Base-by-base conservation (phyloP, 768 basidiomycete species). In the Leucogyrophana mollusca region DNA sequence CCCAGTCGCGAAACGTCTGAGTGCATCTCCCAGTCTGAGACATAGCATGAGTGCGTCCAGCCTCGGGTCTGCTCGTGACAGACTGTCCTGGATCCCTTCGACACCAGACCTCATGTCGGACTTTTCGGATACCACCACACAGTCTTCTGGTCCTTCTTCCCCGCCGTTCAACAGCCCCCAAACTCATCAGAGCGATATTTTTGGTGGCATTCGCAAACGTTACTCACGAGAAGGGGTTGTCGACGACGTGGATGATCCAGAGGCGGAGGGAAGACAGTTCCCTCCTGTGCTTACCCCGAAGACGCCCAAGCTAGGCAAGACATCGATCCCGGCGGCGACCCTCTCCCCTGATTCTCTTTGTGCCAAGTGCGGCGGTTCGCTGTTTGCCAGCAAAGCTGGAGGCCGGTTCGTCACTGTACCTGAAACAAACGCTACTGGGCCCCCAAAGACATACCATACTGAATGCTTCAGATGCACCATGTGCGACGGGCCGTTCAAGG, bases 351-450 rank as follows among this genome's bases (percentile, higher is more conserved):
- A 76, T 30, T 71, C 76, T 10, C 68, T 62, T 14, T 92, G 90
- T 54, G 73, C 75, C 27, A 80, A 76, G 56, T 92, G 90, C 54
- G 64, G 63, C 10, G 69, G 71, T 9, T 70, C 74, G 4, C 70
- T 91, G 40, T 85, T 87, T 59, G 76, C 73, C 34, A 64, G 73
- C 3, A 72, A 69, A 21, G 76, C 77, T 45, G 79, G 77, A 5
- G 82, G 85, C 34, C 78, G 77, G 47, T 90, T 83, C 61, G 79
- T 90, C 24, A 86, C 85, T 2, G 78, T 90, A 22, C 86, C 88
- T 6, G 78, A 76, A 46, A 62, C 67, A 41, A 64, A 59, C 27
- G 55, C 64, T 2, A 59, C 55, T 46, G 70, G 70, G 14, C 65
- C 69, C 18, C 74, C 80, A n/a, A 75, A 76, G 60, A 73, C 75